Conservation (phyloP, 2,329 filamentous ascomycete species). For the Nannizziopsis barbatae region DNA sequence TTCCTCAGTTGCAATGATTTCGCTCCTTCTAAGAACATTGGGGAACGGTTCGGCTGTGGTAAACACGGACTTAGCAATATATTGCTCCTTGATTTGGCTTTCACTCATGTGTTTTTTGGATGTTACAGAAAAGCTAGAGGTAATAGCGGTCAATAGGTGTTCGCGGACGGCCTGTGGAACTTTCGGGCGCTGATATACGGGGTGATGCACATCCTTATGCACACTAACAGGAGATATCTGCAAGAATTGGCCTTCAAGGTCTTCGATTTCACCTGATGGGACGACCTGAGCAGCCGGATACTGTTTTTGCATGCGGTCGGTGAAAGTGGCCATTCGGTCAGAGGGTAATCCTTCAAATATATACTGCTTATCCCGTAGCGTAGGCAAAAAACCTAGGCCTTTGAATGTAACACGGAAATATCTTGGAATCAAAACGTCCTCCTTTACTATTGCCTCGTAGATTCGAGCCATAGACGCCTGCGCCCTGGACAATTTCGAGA, state of each 20-base stretch:
- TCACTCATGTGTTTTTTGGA: slow-evolving; percentile 59
- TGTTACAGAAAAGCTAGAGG: slow-evolving; percentile 67
- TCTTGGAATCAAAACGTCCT: slow-evolving; percentile 63
- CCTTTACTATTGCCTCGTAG: slow-evolving; percentile 76
- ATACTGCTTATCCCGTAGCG: slow-evolving; percentile 77
- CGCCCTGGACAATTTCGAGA: slow-evolving; percentile 76
- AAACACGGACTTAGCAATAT: slow-evolving; percentile 73
- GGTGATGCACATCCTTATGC: slow-evolving; percentile 69
- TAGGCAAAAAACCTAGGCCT: slow-evolving; percentile 74
- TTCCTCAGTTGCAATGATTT: slow-evolving; percentile 61
- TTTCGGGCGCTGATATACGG: slow-evolving; percentile 77
- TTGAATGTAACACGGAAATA: slow-evolving; percentile 89
- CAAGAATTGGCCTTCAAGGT: slow-evolving; percentile 82
- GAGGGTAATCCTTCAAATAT: slow-evolving; percentile 73
- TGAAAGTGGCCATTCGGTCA: slow-evolving; percentile 70
- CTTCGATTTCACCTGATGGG: slow-evolving; percentile 56
- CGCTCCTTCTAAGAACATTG: slow-evolving; percentile 77
- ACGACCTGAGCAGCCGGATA: slow-evolving; percentile 78
- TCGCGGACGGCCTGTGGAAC: slow-evolving; percentile 76
- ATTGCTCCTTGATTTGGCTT: slow-evolving; percentile 57
- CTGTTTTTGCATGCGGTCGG: slow-evolving; percentile 82
- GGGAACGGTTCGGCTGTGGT: slow-evolving; percentile 78
- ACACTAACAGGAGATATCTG: slow-evolving; percentile 70
- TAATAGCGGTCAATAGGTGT: slow-evolving; percentile 66
- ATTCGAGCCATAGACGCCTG: slow-evolving; percentile 86